phyloP scores from a whole-genome alignment of 164 flowering plant genomes.

The Piper longum region DNA sequence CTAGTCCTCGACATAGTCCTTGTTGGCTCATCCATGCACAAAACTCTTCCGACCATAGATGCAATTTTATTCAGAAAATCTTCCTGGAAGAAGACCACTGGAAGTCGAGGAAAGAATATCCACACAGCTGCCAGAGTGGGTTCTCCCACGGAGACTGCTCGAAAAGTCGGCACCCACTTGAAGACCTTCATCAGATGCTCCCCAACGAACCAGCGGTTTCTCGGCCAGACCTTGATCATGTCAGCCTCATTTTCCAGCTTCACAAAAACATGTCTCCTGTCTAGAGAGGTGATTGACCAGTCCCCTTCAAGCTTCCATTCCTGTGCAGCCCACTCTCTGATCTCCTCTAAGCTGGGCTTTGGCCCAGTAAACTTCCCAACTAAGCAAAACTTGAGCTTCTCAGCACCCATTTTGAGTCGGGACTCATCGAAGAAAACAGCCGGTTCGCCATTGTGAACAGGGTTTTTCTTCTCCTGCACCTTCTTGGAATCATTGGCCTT shows the following conservation, averaged over 20 bases:
- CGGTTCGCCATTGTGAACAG: background rate
- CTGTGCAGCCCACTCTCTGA: background rate
- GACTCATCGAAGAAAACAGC: background rate
- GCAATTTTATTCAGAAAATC: background rate
- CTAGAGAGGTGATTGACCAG: background rate
- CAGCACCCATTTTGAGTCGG: background rate
- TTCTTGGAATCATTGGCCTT: background rate
- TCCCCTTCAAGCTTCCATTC: background rate
- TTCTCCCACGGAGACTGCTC: background rate
- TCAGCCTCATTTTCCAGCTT: background rate
- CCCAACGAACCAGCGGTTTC: background rate
- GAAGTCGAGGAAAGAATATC: background rate
- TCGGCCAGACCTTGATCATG: constrained; percentile 1
- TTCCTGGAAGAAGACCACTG: constrained; percentile 2
- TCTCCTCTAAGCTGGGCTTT: background rate
- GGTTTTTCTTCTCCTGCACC: background rate
- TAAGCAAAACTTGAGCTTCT: background rate
- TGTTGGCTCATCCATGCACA: constrained; percentile 1
- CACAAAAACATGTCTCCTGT: background rate
- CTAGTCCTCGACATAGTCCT: background rate
- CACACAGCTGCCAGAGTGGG: constrained; percentile 1
- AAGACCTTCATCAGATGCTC: constrained; percentile 3
- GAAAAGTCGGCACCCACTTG: background rate
- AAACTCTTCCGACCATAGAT: background rate
- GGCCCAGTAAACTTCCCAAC: background rate